Evolutionary conservation across 2,329 filamentous ascomycete species (phyloP).

Genomic region (Sporothrix globosa): DNA sequence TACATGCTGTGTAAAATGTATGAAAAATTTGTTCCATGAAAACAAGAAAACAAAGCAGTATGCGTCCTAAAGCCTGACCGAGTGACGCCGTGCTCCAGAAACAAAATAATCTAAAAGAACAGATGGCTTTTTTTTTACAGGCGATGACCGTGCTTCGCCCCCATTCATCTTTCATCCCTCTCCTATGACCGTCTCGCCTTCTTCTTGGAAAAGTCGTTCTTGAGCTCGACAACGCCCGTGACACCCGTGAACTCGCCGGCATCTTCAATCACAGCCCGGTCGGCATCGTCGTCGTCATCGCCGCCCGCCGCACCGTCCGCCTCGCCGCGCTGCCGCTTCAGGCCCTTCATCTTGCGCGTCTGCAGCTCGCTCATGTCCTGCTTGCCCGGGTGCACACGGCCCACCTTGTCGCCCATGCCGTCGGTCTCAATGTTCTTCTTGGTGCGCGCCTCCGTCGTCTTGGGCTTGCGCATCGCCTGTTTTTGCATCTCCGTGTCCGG

Average conservation of each 20-base stretch:
- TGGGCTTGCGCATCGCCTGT: constrained; percentile 86
- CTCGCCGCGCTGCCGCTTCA: constrained; percentile 77
- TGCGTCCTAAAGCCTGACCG: constrained; percentile 18
- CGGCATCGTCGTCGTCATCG: constrained; percentile 39
- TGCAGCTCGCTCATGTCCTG: constrained; percentile 87
- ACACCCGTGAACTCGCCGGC: constrained; percentile 29
- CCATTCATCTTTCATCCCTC: not conserved
- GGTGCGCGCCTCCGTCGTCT: constrained; percentile 71
- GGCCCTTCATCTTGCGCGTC: constrained; percentile 98
- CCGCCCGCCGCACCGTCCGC: constrained; percentile 44
- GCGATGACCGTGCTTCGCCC: not conserved
- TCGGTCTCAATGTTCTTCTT: constrained; percentile 98
- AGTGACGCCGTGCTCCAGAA: constrained; percentile 30
- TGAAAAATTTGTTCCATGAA: not conserved
- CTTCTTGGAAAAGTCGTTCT: constrained; percentile 45
- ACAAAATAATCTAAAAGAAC: constrained; percentile 24
- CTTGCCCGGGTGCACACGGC: constrained; percentile 85
- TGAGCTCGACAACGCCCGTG: constrained; percentile 29
- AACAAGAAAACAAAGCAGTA: not conserved
- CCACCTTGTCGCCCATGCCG: constrained; percentile 92
- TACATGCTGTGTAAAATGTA: not conserved
- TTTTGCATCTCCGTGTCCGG: constrained; percentile 80
- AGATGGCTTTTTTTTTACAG: constrained; percentile 14
- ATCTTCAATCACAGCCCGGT: constrained; percentile 1
- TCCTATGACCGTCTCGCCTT: constrained; percentile 44